These are phyloP conservation scores for Picea glauca DNA, from an alignment of 75 land plant species.

Conservation along the genomic window DNA sequence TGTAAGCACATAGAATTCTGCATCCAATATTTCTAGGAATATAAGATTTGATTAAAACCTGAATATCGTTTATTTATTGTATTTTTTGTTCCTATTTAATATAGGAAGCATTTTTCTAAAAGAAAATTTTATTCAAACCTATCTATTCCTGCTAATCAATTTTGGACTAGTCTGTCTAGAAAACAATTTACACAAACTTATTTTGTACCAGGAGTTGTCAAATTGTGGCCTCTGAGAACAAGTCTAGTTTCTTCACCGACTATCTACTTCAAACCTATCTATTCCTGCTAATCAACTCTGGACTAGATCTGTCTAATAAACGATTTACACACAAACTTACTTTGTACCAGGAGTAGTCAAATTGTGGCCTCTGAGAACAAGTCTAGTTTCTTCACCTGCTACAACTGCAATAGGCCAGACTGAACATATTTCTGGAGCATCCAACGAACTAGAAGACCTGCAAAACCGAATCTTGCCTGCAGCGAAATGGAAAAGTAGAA, in stretches of 20 bases:
- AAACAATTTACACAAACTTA: not conserved
- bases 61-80: too few relatives aligned
- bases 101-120: too few relatives aligned
- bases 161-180: not conserved
- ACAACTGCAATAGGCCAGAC: constrained; percentile 42
- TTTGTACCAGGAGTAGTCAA: constrained; percentile 26
- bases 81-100: too few relatives aligned
- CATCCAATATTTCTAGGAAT: not conserved
- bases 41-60: not conserved
- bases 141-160: not conserved
- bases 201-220: constrained; percentile 28
- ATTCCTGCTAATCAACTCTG: not conserved
- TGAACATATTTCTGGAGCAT: constrained; percentile 19
- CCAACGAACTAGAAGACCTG: not conserved
- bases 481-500: too few relatives aligned
- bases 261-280: not conserved
- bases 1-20: constrained; percentile 33
- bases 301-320: not conserved
- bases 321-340: constrained; percentile 10
- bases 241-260: constrained; percentile 31
- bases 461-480: too few relatives aligned
- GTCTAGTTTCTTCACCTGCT: constrained; percentile 29
- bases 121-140: not conserved
- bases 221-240: constrained; percentile 25
- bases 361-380: constrained; percentile 27